Base-by-base conservation (phyloP, 176 grass and related monocot genomes). In the barley (Hordeum vulgare) region DNA sequence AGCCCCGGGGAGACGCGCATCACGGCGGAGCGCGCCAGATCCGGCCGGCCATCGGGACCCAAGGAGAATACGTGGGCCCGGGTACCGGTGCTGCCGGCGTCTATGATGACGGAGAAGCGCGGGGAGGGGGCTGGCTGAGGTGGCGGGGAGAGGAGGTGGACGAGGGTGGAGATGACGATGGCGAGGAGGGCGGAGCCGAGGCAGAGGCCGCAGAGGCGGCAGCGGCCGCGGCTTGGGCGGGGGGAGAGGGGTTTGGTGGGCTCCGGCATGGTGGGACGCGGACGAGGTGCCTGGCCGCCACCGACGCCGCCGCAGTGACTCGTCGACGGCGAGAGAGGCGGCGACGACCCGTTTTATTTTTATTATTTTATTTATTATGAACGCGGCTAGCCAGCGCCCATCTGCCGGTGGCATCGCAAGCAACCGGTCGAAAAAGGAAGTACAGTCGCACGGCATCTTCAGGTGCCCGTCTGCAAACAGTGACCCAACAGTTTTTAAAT, bases 71-170 rank as follows among this genome's bases (percentile, higher is more conserved):
- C 86, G 51, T 98, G 95, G 18, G 86, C 92, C 71, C 95, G 82
- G n/a, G 86, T 90, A 23, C 95, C 95, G 7, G 92, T 91, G 85
- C 90, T 98, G 3, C 96, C 96, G 8, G 71, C 93, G 66, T 98
- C 96, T 81, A 98, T 90, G 69, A 95, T 9, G 44, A 98, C 81
- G 14, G 82, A 85, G 85, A 91, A 98, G 74, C 79, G 26, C 33
- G 58, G 35, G 66, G 79, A 40, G 17, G 58, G 3, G 25, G 24
- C 6, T 1, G 44, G 17, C 5, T 45, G 54, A 35, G 33, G 74
- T 17, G 66, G 14, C 7, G 65, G n/a, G 57, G 59, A 54, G 78
- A 78, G 66, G 79, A 45, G 42, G 79, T 78, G 83, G 79, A 83
- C 73, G 57, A 86, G 34, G 26, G 83, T 73, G 72, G 83, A 81